Conservation (phyloP, 2,329 filamentous ascomycete species). For the Zymoseptoria brevis region DNA sequence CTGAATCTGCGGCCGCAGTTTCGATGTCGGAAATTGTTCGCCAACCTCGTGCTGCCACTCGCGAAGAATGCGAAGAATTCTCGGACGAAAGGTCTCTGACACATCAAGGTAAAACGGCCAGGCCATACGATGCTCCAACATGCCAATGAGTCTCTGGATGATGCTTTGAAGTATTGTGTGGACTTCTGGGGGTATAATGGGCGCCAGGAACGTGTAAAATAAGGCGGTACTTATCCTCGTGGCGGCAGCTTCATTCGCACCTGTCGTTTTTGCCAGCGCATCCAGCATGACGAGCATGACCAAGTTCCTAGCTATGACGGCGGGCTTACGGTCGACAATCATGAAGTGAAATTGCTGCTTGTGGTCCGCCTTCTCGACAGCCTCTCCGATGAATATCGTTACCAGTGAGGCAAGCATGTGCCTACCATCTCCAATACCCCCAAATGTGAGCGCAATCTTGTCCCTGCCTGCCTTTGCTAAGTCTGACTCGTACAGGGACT, state of each 20-base stretch:
- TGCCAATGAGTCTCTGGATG: conserved; percentile 2
- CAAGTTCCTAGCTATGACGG: conserved; percentile 6
- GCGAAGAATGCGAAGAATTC: conserved; percentile 1
- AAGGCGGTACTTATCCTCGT: conserved; percentile 1
- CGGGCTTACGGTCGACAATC: conserved; percentile 6
- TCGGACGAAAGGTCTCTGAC: conserved; percentile 3
- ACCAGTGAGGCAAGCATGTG: conserved; percentile 6
- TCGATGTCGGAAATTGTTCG: conserved; percentile 3
- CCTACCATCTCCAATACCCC: conserved; percentile 8
- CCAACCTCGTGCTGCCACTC: conserved; percentile 9
- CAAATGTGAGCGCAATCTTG: conserved; percentile 7
- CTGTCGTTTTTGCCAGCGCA: not conserved
- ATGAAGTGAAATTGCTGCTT: conserved; percentile 8
- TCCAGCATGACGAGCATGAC: conserved; percentile 1
- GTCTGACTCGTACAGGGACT: conserved; percentile 4
- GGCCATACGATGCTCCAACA: conserved; percentile 2
- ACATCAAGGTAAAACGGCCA: conserved; percentile 3
- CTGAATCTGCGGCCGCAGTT: not conserved
- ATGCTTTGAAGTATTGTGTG: conserved; percentile 4
- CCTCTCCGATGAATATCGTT: not conserved
- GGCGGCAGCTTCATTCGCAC: not conserved
- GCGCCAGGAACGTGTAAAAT: conserved; percentile 8
- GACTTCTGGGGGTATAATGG: conserved; percentile 6
- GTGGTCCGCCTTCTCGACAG: not conserved
- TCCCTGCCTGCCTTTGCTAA: conserved; percentile 1